Percentiles rank a stretch among this genome's conserved stretches.
phyloP scores from a whole-genome alignment of 2,329 filamentous ascomycete species.

The Ophiostoma ulmi region DNA sequence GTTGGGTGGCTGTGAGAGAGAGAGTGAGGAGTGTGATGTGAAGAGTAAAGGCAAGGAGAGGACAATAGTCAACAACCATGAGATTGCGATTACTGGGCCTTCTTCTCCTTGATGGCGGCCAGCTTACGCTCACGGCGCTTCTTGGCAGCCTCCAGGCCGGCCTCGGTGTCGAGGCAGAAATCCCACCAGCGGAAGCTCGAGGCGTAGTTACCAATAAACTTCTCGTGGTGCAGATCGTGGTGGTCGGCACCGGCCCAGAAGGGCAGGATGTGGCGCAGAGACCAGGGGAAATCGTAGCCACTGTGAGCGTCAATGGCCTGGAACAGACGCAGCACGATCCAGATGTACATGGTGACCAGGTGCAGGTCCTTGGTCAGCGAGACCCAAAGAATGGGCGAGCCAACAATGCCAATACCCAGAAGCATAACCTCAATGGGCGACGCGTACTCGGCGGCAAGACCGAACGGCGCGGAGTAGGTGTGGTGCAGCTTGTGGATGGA shows the following conservation, averaged over 20 bases:
- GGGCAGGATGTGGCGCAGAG: constrained; percentile 81
- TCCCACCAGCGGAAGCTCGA: constrained; percentile 99
- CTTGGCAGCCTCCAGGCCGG: constrained; percentile 80
- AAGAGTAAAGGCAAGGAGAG: not conserved
- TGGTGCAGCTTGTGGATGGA: constrained; percentile 98
- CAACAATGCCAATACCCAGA: constrained; percentile 80
- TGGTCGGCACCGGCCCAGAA: constrained; percentile 98
- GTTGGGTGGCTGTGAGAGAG: not conserved
- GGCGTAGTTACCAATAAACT: constrained; percentile 96
- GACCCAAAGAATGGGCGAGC: constrained; percentile 77
- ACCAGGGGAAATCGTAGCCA: constrained; percentile 98
- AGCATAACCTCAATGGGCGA: constrained; percentile 97
- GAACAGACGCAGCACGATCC: constrained; percentile 89
- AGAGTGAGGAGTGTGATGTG: not conserved
- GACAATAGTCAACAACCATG: not conserved
- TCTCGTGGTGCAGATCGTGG: constrained; percentile 96
- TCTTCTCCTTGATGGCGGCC: constrained; percentile 59
- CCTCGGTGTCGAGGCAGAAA: constrained; percentile 87
- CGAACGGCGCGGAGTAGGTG: constrained; percentile 96
- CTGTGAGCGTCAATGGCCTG: constrained; percentile 97
- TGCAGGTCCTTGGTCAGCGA: constrained; percentile 80
- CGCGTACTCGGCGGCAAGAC: constrained; percentile 92
- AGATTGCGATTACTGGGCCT: constrained; percentile 51
- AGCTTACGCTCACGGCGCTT: constrained; percentile 74
- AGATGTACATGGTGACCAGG: constrained; percentile 94